Percentiles rank a stretch among this genome's conserved stretches.
Evolutionary conservation across 2,329 filamentous ascomycete species (phyloP).

Genomic region (Phialophora verrucosa): DNA sequence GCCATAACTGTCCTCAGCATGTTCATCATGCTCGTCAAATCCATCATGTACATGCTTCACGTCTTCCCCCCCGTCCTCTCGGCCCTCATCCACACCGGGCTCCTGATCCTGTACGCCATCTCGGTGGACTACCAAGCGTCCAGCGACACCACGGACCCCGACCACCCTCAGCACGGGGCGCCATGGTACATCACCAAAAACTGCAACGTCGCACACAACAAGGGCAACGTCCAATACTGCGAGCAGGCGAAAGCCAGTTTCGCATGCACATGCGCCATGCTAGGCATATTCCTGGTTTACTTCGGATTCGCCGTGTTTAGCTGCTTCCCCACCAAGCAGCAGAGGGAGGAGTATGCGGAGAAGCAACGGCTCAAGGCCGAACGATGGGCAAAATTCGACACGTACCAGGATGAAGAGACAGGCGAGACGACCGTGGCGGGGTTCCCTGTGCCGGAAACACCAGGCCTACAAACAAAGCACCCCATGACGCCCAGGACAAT

Average conservation of each 20-base stretch:
- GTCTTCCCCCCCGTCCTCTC: conserved; percentile 63
- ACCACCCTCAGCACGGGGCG: conserved; percentile 59
- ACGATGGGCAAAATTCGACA: conserved; percentile 44
- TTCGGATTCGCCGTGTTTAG: conserved; percentile 35
- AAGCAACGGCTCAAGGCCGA: conserved; percentile 47
- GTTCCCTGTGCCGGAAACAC: conserved; percentile 41
- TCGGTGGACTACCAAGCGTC: conserved; percentile 62
- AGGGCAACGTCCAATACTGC: conserved; percentile 60
- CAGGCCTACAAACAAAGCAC: conserved; percentile 41
- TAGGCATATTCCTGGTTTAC: conserved; percentile 45
- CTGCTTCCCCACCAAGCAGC: conserved; percentile 46
- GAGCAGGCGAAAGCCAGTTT: conserved; percentile 65
- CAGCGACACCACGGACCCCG: conserved; percentile 63
- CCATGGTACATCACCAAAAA: conserved; percentile 70
- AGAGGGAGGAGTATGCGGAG: conserved; percentile 45
- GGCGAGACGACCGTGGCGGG: conserved; percentile 42
- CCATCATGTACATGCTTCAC: conserved; percentile 61
- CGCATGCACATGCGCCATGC: conserved; percentile 61
- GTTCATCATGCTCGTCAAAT: conserved; percentile 66
- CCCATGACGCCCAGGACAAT: conserved; percentile 51
- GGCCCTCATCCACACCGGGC: conserved; percentile 56
- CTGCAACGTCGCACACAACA: conserved; percentile 58
- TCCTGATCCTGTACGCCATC: conserved; percentile 61
- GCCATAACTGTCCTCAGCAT: conserved; percentile 65
- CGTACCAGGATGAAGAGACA: conserved; percentile 42